These are phyloP conservation scores for Plasmodium yoelii DNA, from an alignment of 169 alveolate species.

Conservation along the genomic window DNA sequence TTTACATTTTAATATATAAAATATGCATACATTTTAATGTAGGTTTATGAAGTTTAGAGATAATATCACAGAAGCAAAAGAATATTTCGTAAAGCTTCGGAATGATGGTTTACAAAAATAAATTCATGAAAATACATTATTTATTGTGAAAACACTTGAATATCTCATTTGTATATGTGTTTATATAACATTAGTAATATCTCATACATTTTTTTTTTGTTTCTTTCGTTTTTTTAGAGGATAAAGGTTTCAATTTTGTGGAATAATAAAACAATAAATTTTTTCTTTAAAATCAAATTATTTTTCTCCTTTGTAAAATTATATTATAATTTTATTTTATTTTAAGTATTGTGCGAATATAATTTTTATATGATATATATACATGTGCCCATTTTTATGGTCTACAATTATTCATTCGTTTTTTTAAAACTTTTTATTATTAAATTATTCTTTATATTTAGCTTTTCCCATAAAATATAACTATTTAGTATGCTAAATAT, in stretches of 20 bases:
- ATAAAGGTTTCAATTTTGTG: constrained; percentile 22
- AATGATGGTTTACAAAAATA: constrained; percentile 42
- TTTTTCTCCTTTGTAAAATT: background rate
- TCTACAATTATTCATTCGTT: no score
- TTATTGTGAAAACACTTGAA: background rate
- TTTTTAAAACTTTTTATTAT: background rate
- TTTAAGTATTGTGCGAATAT: background rate
- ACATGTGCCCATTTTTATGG: no score
- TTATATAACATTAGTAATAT: background rate
- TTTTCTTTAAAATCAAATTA: background rate
- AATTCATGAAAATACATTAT: background rate
- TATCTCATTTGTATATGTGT: background rate
- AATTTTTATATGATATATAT: background rate
- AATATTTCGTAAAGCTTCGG: constrained; percentile 44
- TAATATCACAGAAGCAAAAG: constrained; percentile 40
- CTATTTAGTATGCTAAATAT: background rate
- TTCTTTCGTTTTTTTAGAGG: constrained; percentile 16
- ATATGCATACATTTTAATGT: background rate
- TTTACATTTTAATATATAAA: constrained; percentile 3
- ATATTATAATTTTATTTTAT: background rate
- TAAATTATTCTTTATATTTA: background rate
- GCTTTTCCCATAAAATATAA: background rate
- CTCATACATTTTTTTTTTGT: background rate
- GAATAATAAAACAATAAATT: constrained; percentile 10
- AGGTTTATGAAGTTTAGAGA: constrained; percentile 59